Evolutionary conservation across 768 basidiomycete genomes (phyloP), one percentile per base, ranked within the genome.

Genomic region (Neoboletus subvelutipes): DNA sequence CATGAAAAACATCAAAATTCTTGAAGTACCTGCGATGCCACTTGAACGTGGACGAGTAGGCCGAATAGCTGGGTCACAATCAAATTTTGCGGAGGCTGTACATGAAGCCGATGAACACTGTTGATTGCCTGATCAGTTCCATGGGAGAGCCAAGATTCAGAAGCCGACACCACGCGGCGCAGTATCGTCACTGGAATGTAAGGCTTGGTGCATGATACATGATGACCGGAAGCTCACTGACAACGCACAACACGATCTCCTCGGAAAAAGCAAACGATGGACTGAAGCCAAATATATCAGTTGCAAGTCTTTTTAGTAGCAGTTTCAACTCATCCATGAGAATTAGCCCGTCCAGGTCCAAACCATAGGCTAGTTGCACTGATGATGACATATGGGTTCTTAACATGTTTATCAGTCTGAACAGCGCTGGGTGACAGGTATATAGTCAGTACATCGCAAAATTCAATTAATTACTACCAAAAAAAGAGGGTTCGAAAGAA

Each of bases 391-490:
- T 28, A 5, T 29, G n/a, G 5, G 18, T 40, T 33, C n/a, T 36
- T 20, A 26, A 13, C 13, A 36, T 22, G 24, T 17, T 31, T 31
- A 15, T 54, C 39, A 20, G 39, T 39, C 20, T 20, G 34, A 31
- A 33, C 13, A 57, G 24, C 10, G 15, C 20, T 28, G 20, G 24
- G 18, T 45, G 51, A 43, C 36, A 45, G 42, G 50, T 47, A 55
- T 48, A 57, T 34, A 6, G 45, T 54, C 29, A 58, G 48, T 55
- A 59, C 45, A 41, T 45, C 11, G 6, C 15, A 55, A 18, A 18
- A 6, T 17, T 28, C 29, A 48, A 6, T 20, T 5, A 4, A 31
- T 28, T 5, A 8, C 37, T 17, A 33, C 28, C 8, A 20, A 46
- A 45, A 29, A 45, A 29, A 2, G 2, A 24, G 28, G 4, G 37